Evolutionary conservation across 805 yeast genomes (phyloP), one percentile per base, ranked within the genome.

Genomic region (Saccharomyces jurei): DNA sequence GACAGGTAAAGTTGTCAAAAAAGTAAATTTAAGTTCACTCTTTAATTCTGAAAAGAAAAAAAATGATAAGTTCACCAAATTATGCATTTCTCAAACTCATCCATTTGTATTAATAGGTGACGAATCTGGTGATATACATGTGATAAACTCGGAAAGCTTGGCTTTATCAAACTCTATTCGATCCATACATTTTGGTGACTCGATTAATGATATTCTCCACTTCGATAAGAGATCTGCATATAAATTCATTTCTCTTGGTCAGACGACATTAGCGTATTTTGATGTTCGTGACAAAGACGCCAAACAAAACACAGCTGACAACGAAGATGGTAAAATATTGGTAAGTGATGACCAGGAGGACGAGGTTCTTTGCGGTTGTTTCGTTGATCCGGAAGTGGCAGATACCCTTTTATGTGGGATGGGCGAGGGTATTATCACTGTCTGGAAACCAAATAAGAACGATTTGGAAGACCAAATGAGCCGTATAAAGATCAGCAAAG

Each of bases 311-410:
- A 66, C 63, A 31, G 53, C 54, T 26, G 64, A 60, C 13, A 56
- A 61, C 17, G 61, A 65, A 52, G 87, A 87, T 4, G 44, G 44
- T 3, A 77, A 83, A 1, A 68, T 85, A 1, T 71, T 80, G 2
- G 78, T 78, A 44, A 83, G 91, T 41, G 98, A 91, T 58, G 91
- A 89, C 66, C 99, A 92, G 71, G 96, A 87, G 60, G 98, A 92
- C 64, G 99, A 92, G 66, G 71, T 92, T n/a, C 71, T 92, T 47
- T 77, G 90, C 54, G 85, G 89, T 62, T 74, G 87, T 41, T 82
- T 84, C 72, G 79, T 84, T 1, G 87, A 85, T 58, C 79, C 79
- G 1, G 78, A 82, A 13, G 79, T 77, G 50, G 87, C 84, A 52
- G 83, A 81, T 21, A 77, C 81, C 0, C 78, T 84, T 3, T 80